Evolutionary conservation across 306 rosid genomes (phyloP).

Genomic region (Cucurbita maxima): DNA sequence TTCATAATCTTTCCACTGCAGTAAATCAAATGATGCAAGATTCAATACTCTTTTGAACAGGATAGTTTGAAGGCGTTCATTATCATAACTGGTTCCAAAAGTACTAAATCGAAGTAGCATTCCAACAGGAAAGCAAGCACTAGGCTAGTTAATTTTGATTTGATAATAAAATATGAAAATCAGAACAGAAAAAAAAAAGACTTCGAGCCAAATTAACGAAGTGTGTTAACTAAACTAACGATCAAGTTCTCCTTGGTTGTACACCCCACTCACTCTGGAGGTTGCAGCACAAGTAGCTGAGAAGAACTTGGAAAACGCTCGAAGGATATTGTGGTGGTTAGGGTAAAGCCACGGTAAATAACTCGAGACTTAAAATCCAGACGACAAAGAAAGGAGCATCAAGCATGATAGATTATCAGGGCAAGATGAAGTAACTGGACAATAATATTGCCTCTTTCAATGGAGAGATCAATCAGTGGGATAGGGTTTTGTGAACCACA

Average conservation of each 20-base stretch:
- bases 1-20: conserved; percentile 77
- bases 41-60: neutral
- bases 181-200: neutral
- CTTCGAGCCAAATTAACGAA: neutral
- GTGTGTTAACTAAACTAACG: neutral
- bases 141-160: neutral
- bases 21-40: neutral
- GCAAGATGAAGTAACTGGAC: neutral
- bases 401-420: neutral
- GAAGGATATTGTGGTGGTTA: neutral
- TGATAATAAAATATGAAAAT: neutral
- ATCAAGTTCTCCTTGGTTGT: neutral
- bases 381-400: neutral
- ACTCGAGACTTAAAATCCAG: neutral
- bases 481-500: too few relatives aligned
- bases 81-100: neutral
- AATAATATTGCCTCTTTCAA: neutral
- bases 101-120: neutral
- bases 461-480: neutral
- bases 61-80: neutral
- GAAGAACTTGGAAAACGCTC: neutral
- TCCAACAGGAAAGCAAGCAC: neutral
- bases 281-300: neutral
- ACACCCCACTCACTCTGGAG: neutral
- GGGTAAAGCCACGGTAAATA: neutral